These are phyloP conservation scores for Penicillium sclerotigenum DNA, from an alignment of 2,329 filamentous ascomycete genomes.

Conservation along the genomic window DNA sequence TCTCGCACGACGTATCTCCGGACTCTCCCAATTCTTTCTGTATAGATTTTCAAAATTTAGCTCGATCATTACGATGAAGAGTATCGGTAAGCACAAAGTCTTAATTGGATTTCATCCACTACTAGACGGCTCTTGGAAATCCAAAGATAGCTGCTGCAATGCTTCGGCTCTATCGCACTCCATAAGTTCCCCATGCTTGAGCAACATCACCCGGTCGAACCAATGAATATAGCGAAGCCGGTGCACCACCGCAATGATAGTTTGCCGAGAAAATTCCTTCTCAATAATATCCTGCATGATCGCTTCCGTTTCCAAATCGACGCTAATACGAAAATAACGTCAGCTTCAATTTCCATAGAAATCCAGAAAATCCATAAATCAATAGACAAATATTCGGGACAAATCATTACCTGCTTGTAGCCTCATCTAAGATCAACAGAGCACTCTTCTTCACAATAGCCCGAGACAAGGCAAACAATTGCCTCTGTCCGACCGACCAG, in stretches of 20 bases:
- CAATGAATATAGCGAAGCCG: not conserved
- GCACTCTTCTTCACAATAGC: not conserved
- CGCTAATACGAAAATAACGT: not conserved
- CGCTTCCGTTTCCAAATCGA: not conserved
- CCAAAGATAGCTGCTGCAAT: not conserved
- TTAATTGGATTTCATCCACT: not conserved
- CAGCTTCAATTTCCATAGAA: not conserved
- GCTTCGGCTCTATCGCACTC: not conserved
- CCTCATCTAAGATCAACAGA: not conserved
- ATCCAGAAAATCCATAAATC: no score
- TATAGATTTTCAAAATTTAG: no score
- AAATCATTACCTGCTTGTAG: not conserved
- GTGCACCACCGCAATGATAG: not conserved
- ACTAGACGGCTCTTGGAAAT: not conserved
- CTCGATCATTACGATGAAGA: no score
- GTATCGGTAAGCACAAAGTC: not conserved
- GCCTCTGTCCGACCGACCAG: not conserved
- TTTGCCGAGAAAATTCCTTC: not conserved
- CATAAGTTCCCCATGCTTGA: not conserved
- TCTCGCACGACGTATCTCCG: no score
- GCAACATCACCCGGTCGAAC: not conserved
- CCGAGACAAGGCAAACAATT: not conserved
- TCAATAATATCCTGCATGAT: not conserved
- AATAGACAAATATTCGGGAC: not conserved
- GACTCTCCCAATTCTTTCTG: no score